A percentile compares a stretch with the other conserved stretches of the same genome.
Conservation (phyloP, 2,329 filamentous ascomycete genomes). For the Fusarium brevicatenulatum region DNA sequence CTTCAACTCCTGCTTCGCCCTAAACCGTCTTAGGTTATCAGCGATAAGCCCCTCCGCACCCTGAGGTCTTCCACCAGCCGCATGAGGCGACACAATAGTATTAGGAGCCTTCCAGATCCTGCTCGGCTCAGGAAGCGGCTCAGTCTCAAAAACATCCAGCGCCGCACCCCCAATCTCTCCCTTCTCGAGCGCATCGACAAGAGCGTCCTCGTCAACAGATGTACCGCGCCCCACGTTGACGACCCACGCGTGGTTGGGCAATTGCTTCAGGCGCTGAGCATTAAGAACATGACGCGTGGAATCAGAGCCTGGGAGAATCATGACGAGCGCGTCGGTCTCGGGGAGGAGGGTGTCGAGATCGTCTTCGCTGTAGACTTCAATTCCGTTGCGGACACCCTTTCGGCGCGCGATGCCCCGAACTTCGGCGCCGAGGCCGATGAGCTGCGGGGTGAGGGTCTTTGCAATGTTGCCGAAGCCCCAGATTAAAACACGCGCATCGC, state of each 20-base stretch:
- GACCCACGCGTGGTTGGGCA: constrained; percentile 68
- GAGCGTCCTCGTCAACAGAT: constrained; percentile 60
- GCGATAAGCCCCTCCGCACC: constrained; percentile 68
- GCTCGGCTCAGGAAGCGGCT: constrained; percentile 56
- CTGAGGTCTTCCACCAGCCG: constrained; percentile 69
- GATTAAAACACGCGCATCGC: constrained; percentile 66
- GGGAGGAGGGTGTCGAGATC: constrained; percentile 62
- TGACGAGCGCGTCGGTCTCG: constrained; percentile 71
- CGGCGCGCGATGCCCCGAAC: constrained; percentile 68
- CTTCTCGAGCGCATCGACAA: constrained; percentile 56
- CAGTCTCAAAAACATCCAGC: constrained; percentile 60
- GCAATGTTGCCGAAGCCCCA: constrained; percentile 77
- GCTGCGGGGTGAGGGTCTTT: constrained; percentile 65
- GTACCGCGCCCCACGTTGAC: constrained; percentile 64
- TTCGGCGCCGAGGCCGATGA: constrained; percentile 64
- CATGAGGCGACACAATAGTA: constrained; percentile 64
- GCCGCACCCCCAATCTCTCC: constrained; percentile 59
- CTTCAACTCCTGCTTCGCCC: constrained; percentile 67
- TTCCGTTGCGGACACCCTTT: constrained; percentile 66
- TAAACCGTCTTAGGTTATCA: constrained; percentile 68
- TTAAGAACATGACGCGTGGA: constrained; percentile 66
- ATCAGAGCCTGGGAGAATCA: constrained; percentile 70
- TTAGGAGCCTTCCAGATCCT: constrained; percentile 64
- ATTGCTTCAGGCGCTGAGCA: constrained; percentile 60
- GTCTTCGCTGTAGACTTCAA: constrained; percentile 67